Evolutionary conservation across 768 basidiomycete genomes (phyloP).

Genomic region (Mycena crocata): DNA sequence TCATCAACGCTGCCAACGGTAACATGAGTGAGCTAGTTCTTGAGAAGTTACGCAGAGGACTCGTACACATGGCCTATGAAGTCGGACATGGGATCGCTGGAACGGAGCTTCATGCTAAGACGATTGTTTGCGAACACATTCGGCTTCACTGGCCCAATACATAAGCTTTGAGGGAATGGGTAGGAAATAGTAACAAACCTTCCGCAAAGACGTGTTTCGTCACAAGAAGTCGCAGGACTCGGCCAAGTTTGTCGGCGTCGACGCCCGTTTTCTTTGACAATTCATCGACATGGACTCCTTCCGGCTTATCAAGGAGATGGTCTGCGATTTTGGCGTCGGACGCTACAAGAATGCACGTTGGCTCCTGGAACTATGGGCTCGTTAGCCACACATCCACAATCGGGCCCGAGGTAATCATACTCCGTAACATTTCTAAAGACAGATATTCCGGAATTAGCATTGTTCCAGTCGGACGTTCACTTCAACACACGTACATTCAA

Average conservation of each 20-base stretch:
- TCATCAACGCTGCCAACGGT: conserved; percentile 33
- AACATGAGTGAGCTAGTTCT: background rate
- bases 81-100: conserved; percentile 43
- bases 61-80: conserved; percentile 43
- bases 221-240: conserved; percentile 53
- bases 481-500: conserved; percentile 42
- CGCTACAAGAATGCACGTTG: conserved; percentile 48
- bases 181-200: conserved; percentile 36
- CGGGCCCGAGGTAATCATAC: conserved; percentile 14
- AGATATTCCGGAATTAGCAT: background rate
- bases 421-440: conserved; percentile 30
- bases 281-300: conserved; percentile 50
- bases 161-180: background rate
- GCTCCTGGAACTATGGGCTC: conserved; percentile 41
- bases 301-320: conserved; percentile 47
- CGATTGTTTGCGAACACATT: conserved; percentile 58
- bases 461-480: background rate
- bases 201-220: conserved; percentile 55
- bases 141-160: conserved; percentile 39
- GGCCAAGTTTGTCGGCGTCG: conserved; percentile 49
- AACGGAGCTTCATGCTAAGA: conserved; percentile 48
- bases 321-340: conserved; percentile 52
- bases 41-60: background rate
- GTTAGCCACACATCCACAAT: background rate
- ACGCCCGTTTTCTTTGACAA: conserved; percentile 45